phyloP scores from a whole-genome alignment of 495 filamentous ascomycete species.

The Aspergillus baeticus region DNA sequence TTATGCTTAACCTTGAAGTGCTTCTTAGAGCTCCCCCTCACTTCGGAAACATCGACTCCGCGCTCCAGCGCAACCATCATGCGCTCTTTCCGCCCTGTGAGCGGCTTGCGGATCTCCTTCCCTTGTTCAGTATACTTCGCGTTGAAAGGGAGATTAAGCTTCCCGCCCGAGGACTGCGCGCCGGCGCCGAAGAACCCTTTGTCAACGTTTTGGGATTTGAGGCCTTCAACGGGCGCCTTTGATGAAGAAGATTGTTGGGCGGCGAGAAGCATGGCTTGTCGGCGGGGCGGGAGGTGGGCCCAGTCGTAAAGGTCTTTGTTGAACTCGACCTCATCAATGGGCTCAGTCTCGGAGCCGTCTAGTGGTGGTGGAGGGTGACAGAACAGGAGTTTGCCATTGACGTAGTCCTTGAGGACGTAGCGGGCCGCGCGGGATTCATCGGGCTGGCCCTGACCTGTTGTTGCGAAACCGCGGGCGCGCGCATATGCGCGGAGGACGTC shows the following conservation, averaged over 20 bases:
- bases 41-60: constrained; percentile 78
- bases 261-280: constrained; percentile 53
- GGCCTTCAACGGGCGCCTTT: constrained; percentile 44
- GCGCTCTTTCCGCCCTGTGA: constrained; percentile 81
- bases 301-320: constrained; percentile 86
- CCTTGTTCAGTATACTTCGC: constrained; percentile 85
- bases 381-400: constrained; percentile 91
- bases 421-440: constrained; percentile 92
- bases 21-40: constrained; percentile 78
- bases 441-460: constrained; percentile 81
- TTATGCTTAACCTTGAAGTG: constrained; percentile 88
- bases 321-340: constrained; percentile 70
- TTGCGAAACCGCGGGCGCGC: constrained; percentile 82
- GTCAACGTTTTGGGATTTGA: constrained; percentile 75
- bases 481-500: constrained; percentile 89
- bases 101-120: constrained; percentile 57
- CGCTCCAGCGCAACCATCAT: constrained; percentile 83
- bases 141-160: constrained; percentile 81
- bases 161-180: constrained; percentile 54
- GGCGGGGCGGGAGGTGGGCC: constrained; percentile 70
- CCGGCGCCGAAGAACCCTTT: constrained; percentile 78
- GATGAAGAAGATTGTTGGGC: constrained; percentile 22
- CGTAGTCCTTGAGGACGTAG: constrained; percentile 93
- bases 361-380: constrained; percentile 74
- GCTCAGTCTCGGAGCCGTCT: constrained; percentile 42